phyloP scores from a whole-genome alignment of 78 protist species.

The Trichosphaerium sp. region DNA sequence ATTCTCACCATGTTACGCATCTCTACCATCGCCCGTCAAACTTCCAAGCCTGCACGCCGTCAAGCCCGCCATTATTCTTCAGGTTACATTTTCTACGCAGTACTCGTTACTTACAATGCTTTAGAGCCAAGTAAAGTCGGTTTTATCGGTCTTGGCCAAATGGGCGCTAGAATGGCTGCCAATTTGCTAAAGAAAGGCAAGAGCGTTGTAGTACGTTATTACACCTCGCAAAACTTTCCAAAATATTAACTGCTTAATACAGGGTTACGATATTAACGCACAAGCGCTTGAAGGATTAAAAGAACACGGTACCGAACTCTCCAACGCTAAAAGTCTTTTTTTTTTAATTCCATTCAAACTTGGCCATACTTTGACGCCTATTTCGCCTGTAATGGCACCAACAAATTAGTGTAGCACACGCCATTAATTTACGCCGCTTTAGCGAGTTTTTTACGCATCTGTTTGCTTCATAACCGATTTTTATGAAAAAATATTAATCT shows the following conservation, averaged over 20 bases:
- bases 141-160: constrained; percentile 84
- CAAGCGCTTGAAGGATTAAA: constrained; percentile 15
- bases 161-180: constrained; percentile 79
- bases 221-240: constrained; percentile 7
- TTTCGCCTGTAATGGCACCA: neutral
- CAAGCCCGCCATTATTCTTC: too few relatives aligned
- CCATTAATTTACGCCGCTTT: neutral
- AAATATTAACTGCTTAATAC: neutral
- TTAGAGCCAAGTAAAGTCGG: constrained; percentile 50
- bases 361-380: neutral
- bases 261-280: neutral
- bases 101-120: too few relatives aligned
- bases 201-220: constrained; percentile 36
- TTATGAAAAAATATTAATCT: neutral
- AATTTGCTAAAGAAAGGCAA: constrained; percentile 55
- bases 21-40: too few relatives aligned
- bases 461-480: neutral
- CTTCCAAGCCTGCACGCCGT: too few relatives aligned
- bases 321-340: too few relatives aligned
- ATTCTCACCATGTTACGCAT: too few relatives aligned
- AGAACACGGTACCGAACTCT: constrained; percentile 29
- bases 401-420: neutral
- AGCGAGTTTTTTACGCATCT: too few relatives aligned
- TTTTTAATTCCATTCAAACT: constrained; percentile 13
- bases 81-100: too few relatives aligned